phyloP scores from a whole-genome alignment of 2,329 filamentous ascomycete genomes.

The Spiromastix sp. region DNA sequence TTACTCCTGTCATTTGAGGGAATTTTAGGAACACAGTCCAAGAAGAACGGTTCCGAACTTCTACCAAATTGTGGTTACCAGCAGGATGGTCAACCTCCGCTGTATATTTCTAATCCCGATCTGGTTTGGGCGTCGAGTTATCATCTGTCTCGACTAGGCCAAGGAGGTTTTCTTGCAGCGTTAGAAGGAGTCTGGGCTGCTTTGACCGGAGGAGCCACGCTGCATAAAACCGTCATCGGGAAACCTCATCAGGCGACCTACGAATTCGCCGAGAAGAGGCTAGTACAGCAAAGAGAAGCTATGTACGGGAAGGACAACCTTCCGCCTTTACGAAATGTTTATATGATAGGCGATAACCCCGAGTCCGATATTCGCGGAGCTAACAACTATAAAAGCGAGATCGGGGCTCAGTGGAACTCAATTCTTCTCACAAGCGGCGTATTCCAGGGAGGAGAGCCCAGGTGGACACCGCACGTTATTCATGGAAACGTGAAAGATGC shows the following conservation, averaged over 20 bases:
- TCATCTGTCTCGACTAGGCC: constrained; percentile 75
- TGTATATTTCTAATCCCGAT: constrained; percentile 88
- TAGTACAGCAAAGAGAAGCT: constrained; percentile 50
- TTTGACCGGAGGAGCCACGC: constrained; percentile 49
- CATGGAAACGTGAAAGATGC: constrained; percentile 67
- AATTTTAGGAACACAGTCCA: constrained; percentile 67
- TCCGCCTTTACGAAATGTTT: constrained; percentile 58
- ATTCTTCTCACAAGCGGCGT: constrained; percentile 75
- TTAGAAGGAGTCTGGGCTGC: constrained; percentile 69
- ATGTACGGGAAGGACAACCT: constrained; percentile 31
- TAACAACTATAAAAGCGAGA: constrained; percentile 58
- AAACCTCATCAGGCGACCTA: constrained; percentile 76
- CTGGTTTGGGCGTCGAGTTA: constrained; percentile 81
- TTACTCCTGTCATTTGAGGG: constrained; percentile 70
- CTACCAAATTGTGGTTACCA: constrained; percentile 72
- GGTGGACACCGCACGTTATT: constrained; percentile 52
- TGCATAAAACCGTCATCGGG: constrained; percentile 62
- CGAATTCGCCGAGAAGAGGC: constrained; percentile 66
- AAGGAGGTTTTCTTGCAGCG: constrained; percentile 80
- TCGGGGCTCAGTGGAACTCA: constrained; percentile 64
- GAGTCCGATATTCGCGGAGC: constrained; percentile 85
- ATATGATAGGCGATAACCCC: constrained; percentile 89
- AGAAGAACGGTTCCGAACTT: constrained; percentile 54
- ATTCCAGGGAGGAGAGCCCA: constrained; percentile 49
- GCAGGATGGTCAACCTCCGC: constrained; percentile 63